A percentile compares a stretch with the other conserved stretches of the same genome.
phyloP scores from a whole-genome alignment of 805 yeast species.

The Saccharomycopsis sp. region DNA sequence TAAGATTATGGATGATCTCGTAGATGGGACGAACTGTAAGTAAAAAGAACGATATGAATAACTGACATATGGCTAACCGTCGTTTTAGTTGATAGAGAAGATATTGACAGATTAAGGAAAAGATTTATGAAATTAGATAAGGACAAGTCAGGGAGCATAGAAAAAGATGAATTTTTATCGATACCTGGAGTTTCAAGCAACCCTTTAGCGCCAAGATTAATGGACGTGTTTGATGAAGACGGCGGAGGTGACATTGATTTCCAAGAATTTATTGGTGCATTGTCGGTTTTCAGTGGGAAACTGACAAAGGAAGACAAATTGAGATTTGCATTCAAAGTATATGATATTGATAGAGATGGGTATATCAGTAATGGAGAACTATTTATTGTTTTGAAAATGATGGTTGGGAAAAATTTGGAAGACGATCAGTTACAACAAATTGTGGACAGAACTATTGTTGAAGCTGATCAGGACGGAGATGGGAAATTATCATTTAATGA shows the following conservation, averaged over 20 bases:
- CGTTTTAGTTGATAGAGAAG: conserved; percentile 69
- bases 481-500: conserved; percentile 82
- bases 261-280: conserved; percentile 83
- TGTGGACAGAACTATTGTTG: conserved; percentile 95
- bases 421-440: conserved; percentile 89
- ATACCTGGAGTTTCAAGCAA: conserved; percentile 90
- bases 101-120: conserved; percentile 83
- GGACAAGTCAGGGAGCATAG: conserved; percentile 89
- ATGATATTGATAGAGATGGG: conserved; percentile 95
- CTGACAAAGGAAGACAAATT: conserved; percentile 77
- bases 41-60: conserved; percentile 12
- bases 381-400: conserved; percentile 84
- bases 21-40: conserved; percentile 75
- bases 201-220: conserved; percentile 82
- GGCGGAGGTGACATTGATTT: conserved; percentile 92
- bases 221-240: conserved; percentile 92
- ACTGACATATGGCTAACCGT: background rate
- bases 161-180: conserved; percentile 79
- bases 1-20: conserved; percentile 55
- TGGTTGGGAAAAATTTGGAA: conserved; percentile 90
- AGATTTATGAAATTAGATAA: conserved; percentile 93
- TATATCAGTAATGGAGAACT: conserved; percentile 92
- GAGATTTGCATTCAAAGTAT: conserved; percentile 83
- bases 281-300: conserved; percentile 82
- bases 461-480: conserved; percentile 83